Evolutionary conservation across 441 rosid species (phyloP).

Genomic region (Populus hybrid): DNA sequence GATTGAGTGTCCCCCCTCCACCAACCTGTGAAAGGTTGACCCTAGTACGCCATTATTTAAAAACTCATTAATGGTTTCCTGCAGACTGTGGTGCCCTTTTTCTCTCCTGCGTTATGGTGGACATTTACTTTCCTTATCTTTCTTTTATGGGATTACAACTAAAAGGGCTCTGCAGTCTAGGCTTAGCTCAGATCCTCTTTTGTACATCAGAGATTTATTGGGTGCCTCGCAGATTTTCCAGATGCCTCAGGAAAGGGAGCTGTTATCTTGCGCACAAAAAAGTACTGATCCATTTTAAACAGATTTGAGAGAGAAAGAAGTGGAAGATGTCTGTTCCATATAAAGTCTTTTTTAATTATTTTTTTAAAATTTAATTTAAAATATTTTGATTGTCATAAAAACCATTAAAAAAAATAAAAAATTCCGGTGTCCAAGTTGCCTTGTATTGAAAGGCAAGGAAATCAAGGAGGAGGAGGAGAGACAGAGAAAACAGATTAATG

Average conservation of each 20-base stretch:
- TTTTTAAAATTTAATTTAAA: no score
- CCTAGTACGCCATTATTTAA: constrained; percentile 15
- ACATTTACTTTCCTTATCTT: constrained; percentile 7
- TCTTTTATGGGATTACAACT: constrained; percentile 20
- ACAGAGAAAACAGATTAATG: background rate
- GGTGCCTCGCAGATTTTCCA: constrained; percentile 16
- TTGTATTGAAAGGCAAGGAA: constrained; percentile 25
- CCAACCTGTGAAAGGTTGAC: constrained; percentile 34
- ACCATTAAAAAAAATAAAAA: no score
- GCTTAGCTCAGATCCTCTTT: constrained; percentile 22
- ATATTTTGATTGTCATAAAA: no score
- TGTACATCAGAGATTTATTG: constrained; percentile 12
- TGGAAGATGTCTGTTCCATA: no score
- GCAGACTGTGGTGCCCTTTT: constrained; percentile 18
- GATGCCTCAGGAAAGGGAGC: constrained; percentile 13
- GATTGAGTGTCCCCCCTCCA: constrained; percentile 24
- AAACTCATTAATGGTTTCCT: constrained; percentile 21
- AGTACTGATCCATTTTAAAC: background rate
- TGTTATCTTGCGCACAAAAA: constrained; percentile 12
- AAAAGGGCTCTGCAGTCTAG: constrained; percentile 30
- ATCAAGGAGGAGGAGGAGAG: background rate
- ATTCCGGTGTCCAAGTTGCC: background rate
- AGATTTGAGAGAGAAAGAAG: constrained; percentile 11
- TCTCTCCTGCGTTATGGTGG: background rate
- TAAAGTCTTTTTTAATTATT: no score